Conservation (phyloP, 495 filamentous ascomycete species). For the Penicillium paradoxum region DNA sequence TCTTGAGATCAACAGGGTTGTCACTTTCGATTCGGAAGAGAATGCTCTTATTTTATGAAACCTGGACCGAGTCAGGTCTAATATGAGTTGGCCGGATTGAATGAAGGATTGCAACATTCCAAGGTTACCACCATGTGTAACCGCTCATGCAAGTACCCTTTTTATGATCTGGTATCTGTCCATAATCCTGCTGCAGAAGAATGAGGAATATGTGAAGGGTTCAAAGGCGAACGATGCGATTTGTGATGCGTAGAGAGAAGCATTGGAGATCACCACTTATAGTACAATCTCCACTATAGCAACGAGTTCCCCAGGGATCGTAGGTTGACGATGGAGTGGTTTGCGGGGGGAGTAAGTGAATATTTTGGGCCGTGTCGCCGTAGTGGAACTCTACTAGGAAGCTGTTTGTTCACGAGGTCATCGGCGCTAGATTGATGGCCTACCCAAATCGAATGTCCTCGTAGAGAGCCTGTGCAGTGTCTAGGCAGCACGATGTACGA, state of each 20-base stretch:
- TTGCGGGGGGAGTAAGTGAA: too few species aligned
- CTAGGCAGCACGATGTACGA: not conserved
- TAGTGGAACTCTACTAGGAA: not conserved
- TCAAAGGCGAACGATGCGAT: too few species aligned
- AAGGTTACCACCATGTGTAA: slow-evolving; percentile 13
- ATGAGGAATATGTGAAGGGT: too few species aligned
- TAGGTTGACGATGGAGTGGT: too few species aligned
- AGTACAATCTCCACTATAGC: too few species aligned
- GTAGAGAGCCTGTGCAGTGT: not conserved
- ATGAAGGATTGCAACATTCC: slow-evolving; percentile 4
- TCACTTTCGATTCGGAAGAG: not conserved
- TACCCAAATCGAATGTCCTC: not conserved
- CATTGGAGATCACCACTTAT: too few species aligned
- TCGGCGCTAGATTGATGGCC: slow-evolving; percentile 13
- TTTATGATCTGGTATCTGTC: not conserved
- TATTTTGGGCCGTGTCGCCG: not conserved
- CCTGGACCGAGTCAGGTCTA: not conserved
- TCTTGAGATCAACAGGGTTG: too few species aligned
- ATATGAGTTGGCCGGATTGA: not conserved
- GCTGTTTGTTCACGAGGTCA: not conserved
- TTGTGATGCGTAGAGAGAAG: too few species aligned
- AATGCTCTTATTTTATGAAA: not conserved
- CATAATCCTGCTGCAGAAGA: not conserved
- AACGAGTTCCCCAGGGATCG: too few species aligned
- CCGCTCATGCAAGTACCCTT: not conserved